phyloP scores from a whole-genome alignment of 768 basidiomycete species.

The Lanmaoa rubissima region DNA sequence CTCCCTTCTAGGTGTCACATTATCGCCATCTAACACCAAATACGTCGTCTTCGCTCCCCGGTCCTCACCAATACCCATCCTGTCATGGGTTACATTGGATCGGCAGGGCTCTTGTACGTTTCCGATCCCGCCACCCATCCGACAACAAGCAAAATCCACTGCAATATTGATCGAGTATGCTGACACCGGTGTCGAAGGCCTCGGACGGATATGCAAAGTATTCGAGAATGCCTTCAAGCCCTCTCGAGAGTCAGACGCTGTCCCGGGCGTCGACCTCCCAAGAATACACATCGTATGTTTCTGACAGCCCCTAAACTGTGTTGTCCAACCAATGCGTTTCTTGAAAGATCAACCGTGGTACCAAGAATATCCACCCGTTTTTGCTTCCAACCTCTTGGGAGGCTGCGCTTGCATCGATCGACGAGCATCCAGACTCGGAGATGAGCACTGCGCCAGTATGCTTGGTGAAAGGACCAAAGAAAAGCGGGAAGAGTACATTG shows the following conservation, averaged over 20 bases:
- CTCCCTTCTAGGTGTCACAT: slow-evolving; percentile 51
- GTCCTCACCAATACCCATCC: slow-evolving; percentile 71
- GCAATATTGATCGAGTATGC: slow-evolving; percentile 59
- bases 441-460: slow-evolving; percentile 39
- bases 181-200: slow-evolving; percentile 59
- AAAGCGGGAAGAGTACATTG: slow-evolving; percentile 89
- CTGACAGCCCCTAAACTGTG: background rate
- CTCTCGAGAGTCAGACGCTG: slow-evolving; percentile 29
- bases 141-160: slow-evolving; percentile 24
- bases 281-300: slow-evolving; percentile 50
- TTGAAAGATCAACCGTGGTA: slow-evolving; percentile 25
- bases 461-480: slow-evolving; percentile 82
- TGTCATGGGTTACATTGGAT: slow-evolving; percentile 31
- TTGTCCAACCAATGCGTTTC: slow-evolving; percentile 16
- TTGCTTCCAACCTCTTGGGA: slow-evolving; percentile 38
- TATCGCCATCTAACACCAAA: slow-evolving; percentile 38
- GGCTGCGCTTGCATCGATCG: slow-evolving; percentile 21
- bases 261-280: slow-evolving; percentile 44
- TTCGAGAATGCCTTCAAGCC: slow-evolving; percentile 64
- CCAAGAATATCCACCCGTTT: slow-evolving; percentile 35
- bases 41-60: slow-evolving; percentile 73
- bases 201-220: slow-evolving; percentile 59
- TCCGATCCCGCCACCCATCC: slow-evolving; percentile 13
- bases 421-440: slow-evolving; percentile 1
- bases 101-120: slow-evolving; percentile 13